These are phyloP conservation scores for Trichocladium uniseriatum DNA, from an alignment of 495 filamentous ascomycete species.

Conservation along the genomic window DNA sequence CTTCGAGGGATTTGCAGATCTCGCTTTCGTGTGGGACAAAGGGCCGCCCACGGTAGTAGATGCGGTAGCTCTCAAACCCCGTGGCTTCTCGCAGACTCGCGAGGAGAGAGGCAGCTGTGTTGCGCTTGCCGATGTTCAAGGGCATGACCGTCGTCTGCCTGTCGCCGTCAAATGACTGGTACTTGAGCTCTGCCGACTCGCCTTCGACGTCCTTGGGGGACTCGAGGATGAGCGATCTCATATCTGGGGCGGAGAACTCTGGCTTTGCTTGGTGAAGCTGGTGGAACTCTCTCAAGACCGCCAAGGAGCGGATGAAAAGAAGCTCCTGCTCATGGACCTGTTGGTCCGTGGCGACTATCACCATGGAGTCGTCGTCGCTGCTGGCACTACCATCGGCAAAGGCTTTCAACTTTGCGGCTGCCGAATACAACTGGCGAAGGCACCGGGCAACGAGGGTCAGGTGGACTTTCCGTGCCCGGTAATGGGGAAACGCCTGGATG, in stretches of 20 bases:
- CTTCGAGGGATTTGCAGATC: slow-evolving; percentile 45
- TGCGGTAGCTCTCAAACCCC: slow-evolving; percentile 59
- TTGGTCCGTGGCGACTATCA: slow-evolving; percentile 33
- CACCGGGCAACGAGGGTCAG: slow-evolving; percentile 69
- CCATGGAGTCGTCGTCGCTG: slow-evolving; percentile 44
- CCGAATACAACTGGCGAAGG: slow-evolving; percentile 59
- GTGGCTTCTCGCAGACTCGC: slow-evolving; percentile 55
- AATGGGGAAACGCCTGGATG: slow-evolving; percentile 35
- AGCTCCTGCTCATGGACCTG: slow-evolving; percentile 46
- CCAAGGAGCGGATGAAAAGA: slow-evolving; percentile 57
- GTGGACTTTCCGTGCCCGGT: slow-evolving; percentile 54
- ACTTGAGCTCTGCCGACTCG: slow-evolving; percentile 56
- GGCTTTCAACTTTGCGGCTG: slow-evolving; percentile 52
- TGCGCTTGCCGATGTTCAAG: slow-evolving; percentile 56
- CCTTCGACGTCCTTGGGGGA: slow-evolving; percentile 39
- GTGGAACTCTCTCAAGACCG: slow-evolving; percentile 39
- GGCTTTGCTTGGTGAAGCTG: slow-evolving; percentile 37
- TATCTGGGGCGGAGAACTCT: slow-evolving; percentile 41
- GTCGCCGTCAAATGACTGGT: slow-evolving; percentile 60
- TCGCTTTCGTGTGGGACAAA: slow-evolving; percentile 40
- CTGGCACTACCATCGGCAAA: slow-evolving; percentile 33
- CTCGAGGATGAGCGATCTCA: slow-evolving; percentile 34
- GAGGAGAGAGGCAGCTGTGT: slow-evolving; percentile 57
- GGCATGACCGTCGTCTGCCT: slow-evolving; percentile 46
- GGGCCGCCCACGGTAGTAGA: slow-evolving; percentile 41